Conservation (phyloP, 2,329 filamentous ascomycete species). For the Trichoderma guizhouense region DNA sequence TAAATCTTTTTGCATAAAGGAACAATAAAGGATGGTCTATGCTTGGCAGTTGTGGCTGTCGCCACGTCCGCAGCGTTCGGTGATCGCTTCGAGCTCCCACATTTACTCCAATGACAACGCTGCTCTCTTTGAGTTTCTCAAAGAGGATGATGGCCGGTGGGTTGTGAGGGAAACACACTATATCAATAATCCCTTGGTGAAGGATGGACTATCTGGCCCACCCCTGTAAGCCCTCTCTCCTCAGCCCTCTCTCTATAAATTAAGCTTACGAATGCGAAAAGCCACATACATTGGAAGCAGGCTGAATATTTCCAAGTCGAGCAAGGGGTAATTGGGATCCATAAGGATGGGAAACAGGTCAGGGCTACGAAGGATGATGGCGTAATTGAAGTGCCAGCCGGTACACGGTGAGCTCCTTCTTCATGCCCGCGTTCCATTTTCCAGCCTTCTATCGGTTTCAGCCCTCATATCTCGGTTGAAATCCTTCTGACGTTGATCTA, state of each 20-base stretch:
- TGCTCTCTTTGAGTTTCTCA: slow-evolving; percentile 9
- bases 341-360: not conserved
- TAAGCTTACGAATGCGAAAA: not conserved
- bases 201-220: slow-evolving; percentile 1
- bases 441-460: not conserved
- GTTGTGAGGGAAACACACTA: slow-evolving; percentile 3
- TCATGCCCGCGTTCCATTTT: too few relatives aligned
- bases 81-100: not conserved
- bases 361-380: slow-evolving; percentile 5
- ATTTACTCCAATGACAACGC: not conserved
- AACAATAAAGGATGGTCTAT: not conserved
- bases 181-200: not conserved
- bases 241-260: not conserved
- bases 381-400: slow-evolving; percentile 1
- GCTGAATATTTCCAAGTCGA: not conserved
- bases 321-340: not conserved
- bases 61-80: not conserved
- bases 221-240: not conserved
- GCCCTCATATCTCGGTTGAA: fast-evolving
- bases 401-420: not conserved
- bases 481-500: not conserved
- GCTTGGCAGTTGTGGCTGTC: slow-evolving; percentile 10
- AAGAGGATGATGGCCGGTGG: slow-evolving; percentile 3
- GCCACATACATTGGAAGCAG: slow-evolving; percentile 13
- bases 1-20: not conserved